Conservation (phyloP, 805 yeast species). For the Kluyveromyces dobzhanskii region DNA sequence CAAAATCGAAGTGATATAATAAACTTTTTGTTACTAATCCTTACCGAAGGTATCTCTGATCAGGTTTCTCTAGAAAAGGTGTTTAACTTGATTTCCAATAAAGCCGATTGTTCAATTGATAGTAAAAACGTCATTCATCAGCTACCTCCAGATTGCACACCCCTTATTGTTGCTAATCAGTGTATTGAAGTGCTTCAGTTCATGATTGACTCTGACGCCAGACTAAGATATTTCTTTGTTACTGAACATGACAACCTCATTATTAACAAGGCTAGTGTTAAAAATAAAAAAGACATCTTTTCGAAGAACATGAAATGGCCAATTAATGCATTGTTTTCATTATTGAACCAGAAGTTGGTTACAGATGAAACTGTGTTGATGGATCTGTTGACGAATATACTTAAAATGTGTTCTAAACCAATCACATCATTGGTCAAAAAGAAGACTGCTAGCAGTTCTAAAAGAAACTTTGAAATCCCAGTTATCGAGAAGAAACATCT, state of each 20-base stretch:
- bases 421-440: conserved; percentile 44
- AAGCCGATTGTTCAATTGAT: conserved; percentile 33
- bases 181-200: conserved; percentile 66
- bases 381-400: conserved; percentile 66
- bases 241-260: conserved; percentile 60
- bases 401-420: conserved; percentile 73
- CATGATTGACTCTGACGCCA: conserved; percentile 57
- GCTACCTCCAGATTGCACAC: conserved; percentile 56
- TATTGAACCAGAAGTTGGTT: conserved; percentile 57
- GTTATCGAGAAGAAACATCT: conserved; percentile 54
- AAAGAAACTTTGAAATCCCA: conserved; percentile 42
- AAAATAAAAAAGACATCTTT: conserved; percentile 27
- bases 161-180: conserved; percentile 67
- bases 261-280: conserved; percentile 28
- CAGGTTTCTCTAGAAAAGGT: conserved; percentile 53
- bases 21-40: conserved; percentile 53
- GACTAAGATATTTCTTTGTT: conserved; percentile 64
- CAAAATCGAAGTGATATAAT: conserved; percentile 72
- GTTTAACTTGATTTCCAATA: conserved; percentile 46
- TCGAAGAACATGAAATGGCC: conserved; percentile 50
- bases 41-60: conserved; percentile 67
- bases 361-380: conserved; percentile 65
- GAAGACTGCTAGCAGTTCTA: conserved; percentile 23
- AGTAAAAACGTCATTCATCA: conserved; percentile 10
- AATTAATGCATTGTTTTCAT: conserved; percentile 53